Evolutionary conservation across 306 rosid genomes (phyloP), one percentile per base, ranked within the genome.

Genomic region (Cicer bijugum): DNA sequence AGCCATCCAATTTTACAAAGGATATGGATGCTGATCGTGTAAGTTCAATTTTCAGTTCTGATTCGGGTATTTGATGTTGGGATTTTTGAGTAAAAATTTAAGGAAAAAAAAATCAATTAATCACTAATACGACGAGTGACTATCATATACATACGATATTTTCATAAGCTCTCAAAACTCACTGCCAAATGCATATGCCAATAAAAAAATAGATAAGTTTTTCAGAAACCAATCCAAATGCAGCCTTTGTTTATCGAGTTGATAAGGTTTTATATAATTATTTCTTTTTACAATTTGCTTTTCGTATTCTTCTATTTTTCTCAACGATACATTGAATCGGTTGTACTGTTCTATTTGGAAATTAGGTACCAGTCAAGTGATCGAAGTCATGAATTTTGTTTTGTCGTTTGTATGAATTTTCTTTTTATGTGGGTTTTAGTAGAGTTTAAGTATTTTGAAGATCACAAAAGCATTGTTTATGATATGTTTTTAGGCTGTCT

Each of bases 1-100:
- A 93, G 87, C 97, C 98, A 1, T 73, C 88, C 0, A 93, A 88
- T 79, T 19, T 74, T 56, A 81, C 97, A 11, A 82, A 83, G 71
- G 98, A 88, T 3, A 91, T 93, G 97, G 94, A 93, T 60, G 42
- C 86, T n/a, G 96, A 93, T 78, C 89, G 93, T 37, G 98, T 93
- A 82, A 78, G 91, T 75, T 55, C 14, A 60, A 15, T 12, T 81
- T 67, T 77, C 58, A 8, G 58, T 20, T 39, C 17, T 47, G 51
- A 75, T 46, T 45, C 7, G 16, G 42, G 35, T 50, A 9, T 12
- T 63, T 60, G n/a, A 12, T 17, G 37, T 6, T 53, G 39, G 20
- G 10, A 12, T 40, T 64, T 47, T 75, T 40, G 71, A 65, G 7
- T 8, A 38, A 10, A 4, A 50, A 52, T 4, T 52, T 28, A 65